Percentiles rank a stretch among this genome's conserved stretches.
phyloP scores from a whole-genome alignment of 148 eudicot genomes.

The Silene conica region DNA sequence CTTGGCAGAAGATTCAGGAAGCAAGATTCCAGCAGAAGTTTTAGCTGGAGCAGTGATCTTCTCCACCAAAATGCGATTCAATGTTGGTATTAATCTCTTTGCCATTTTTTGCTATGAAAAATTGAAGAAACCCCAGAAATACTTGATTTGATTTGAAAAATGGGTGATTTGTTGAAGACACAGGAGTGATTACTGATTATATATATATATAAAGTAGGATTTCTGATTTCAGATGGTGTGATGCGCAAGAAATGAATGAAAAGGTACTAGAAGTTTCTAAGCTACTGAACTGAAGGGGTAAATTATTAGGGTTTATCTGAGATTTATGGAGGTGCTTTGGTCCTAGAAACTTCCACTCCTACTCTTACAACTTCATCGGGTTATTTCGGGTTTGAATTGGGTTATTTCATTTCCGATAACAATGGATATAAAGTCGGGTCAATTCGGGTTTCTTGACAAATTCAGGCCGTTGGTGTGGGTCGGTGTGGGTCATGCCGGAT shows the following conservation, averaged over 20 bases:
- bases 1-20: constrained; percentile 65
- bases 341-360: no score
- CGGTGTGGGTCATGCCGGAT: no score
- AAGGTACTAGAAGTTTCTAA: constrained; percentile 3
- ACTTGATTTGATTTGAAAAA: background rate
- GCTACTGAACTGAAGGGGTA: background rate
- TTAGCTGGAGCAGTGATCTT: constrained; percentile 60
- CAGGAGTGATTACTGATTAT: background rate
- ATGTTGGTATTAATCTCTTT: constrained; percentile 53
- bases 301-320: constrained; percentile 8
- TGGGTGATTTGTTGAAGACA: background rate
- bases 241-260: background rate
- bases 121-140: background rate
- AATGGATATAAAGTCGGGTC: no score
- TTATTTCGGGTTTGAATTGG: no score
- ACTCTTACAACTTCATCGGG: no score
- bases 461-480: no score
- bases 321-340: no score
- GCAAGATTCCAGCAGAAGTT: constrained; percentile 58
- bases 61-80: constrained; percentile 61
- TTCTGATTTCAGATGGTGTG: background rate
- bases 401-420: no score
- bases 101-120: constrained; percentile 42
- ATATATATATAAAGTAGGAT: no score
- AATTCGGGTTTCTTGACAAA: no score